Evolutionary conservation across 306 rosid genomes (phyloP).

Genomic region (Ziziphus jujuba): DNA sequence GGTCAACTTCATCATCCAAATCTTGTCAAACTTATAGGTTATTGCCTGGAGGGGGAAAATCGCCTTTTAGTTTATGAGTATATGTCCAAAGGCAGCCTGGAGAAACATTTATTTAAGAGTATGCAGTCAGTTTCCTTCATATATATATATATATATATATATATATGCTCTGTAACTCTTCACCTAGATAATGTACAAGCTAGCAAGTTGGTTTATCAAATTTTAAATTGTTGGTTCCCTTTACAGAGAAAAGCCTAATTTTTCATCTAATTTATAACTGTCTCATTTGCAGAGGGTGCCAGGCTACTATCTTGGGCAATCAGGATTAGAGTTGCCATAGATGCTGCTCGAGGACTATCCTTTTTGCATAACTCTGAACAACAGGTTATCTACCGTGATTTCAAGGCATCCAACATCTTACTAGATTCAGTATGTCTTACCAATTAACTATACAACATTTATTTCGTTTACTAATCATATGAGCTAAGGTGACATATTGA

Average conservation of each 20-base stretch:
- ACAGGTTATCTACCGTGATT: conserved; percentile 78
- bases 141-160: too few species aligned
- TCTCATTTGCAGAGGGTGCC: conserved; percentile 35
- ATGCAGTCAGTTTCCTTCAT: conserved; percentile 1
- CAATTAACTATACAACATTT: background rate
- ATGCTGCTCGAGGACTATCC: conserved; percentile 75
- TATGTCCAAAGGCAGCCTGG: conserved; percentile 44
- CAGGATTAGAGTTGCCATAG: conserved; percentile 71
- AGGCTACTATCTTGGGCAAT: conserved; percentile 63
- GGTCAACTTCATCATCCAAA: conserved; percentile 42
- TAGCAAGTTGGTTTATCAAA: conserved; percentile 3
- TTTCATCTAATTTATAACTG: conserved; percentile 20
- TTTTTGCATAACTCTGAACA: conserved; percentile 62
- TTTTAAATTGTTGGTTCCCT: conserved; percentile 1
- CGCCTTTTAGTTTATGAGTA: conserved; percentile 42
- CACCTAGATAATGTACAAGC: background rate
- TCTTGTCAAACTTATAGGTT: conserved; percentile 38
- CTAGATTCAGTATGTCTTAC: conserved; percentile 63
- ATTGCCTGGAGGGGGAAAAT: conserved; percentile 33
- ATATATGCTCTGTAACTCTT: too few species aligned
- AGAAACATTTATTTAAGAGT: conserved; percentile 41
- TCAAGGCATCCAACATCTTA: conserved; percentile 79
- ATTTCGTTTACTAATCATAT: background rate
- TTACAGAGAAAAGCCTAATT: background rate
- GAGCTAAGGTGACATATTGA: background rate